A percentile compares a stretch with the other conserved stretches of the same genome.
These are phyloP conservation scores for Hydrangea macrophylla DNA, from an alignment of 148 eudicot genomes.

Conservation along the genomic window DNA sequence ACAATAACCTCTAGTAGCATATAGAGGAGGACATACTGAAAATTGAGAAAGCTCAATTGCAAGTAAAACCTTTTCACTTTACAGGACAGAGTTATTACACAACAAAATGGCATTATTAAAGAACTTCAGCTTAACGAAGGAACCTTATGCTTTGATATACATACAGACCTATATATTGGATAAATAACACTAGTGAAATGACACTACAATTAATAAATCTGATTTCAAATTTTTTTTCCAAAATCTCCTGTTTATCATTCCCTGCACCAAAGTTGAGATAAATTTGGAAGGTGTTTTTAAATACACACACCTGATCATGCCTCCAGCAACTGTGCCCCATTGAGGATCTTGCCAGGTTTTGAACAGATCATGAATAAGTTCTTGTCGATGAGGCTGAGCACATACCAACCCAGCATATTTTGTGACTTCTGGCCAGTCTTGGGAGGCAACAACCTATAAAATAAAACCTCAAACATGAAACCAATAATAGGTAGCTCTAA, in stretches of 20 bases:
- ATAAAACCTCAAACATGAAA: neutral
- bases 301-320: slow-evolving; percentile 75
- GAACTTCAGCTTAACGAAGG: too few species aligned
- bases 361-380: slow-evolving; percentile 85
- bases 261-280: neutral
- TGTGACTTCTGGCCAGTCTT: slow-evolving; percentile 95
- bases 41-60: neutral
- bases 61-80: too few species aligned
- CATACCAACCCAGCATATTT: slow-evolving; percentile 86
- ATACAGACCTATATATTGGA: too few species aligned
- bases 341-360: slow-evolving; percentile 81
- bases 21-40: neutral
- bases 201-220: neutral
- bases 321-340: slow-evolving; percentile 59
- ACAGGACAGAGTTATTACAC: too few species aligned
- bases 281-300: neutral
- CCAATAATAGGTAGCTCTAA: neutral
- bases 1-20: neutral
- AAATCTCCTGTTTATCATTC: neutral
- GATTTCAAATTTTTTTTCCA: neutral
- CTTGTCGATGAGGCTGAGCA: slow-evolving; percentile 90
- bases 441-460: slow-evolving; percentile 87
- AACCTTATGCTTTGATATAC: too few species aligned
- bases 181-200: neutral
- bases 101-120: too few species aligned